Conservation (phyloP, 805 yeast genomes). For the Zygoascus biomembranicola region DNA sequence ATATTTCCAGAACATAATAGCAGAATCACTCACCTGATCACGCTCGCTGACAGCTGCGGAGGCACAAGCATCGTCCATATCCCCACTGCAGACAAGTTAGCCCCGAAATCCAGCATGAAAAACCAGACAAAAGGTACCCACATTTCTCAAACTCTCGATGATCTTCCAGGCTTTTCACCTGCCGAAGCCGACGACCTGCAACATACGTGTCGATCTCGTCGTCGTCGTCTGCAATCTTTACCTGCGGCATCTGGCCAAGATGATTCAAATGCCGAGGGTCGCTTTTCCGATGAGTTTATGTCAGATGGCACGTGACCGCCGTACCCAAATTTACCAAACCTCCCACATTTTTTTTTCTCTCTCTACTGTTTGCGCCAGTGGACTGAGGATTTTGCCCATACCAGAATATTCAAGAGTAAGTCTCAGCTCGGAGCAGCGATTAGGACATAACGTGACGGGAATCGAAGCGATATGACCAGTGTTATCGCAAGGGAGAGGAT, state of each 20-base stretch:
- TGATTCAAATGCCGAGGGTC: background rate
- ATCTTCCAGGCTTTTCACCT: slow-evolving; percentile 20
- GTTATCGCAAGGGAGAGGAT: too few species aligned
- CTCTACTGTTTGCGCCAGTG: background rate
- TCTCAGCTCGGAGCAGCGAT: background rate
- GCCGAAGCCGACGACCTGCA: slow-evolving; percentile 14
- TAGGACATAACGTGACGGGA: background rate
- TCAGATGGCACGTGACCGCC: background rate
- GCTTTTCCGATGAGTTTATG: too few species aligned
- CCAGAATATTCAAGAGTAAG: slow-evolving; percentile 2
- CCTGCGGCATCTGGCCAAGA: background rate
- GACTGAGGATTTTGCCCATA: slow-evolving; percentile 1
- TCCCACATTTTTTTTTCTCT: background rate
- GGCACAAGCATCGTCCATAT: slow-evolving; percentile 27
- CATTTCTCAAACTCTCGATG: slow-evolving; percentile 16
- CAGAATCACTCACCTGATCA: slow-evolving; percentile 18
- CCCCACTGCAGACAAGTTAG: slow-evolving; percentile 17
- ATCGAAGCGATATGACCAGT: background rate
- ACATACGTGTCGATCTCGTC: slow-evolving; percentile 9
- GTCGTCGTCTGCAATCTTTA: background rate
- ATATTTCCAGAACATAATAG: background rate
- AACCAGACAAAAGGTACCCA: background rate
- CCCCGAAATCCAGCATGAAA: background rate
- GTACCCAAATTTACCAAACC: slow-evolving; percentile 1
- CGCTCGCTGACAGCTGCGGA: slow-evolving; percentile 22